Evolutionary conservation across 495 filamentous ascomycete genomes (phyloP).

Genomic region (Friedmanniomyces simplex): DNA sequence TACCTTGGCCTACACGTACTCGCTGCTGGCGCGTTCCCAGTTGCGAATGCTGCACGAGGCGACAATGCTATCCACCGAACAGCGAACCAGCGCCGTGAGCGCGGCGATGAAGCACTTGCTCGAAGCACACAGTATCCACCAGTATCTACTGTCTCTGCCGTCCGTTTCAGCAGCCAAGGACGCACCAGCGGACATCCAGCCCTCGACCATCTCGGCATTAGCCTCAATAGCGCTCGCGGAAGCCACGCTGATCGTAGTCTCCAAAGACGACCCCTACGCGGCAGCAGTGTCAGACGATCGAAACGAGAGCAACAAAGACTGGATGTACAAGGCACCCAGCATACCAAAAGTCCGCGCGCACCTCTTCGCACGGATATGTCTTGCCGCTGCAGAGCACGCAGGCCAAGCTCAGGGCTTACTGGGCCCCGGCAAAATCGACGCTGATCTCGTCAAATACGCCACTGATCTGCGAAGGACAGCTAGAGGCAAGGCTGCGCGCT

Average conservation of each 20-base stretch:
- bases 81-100: slow-evolving; percentile 57
- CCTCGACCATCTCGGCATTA: slow-evolving; percentile 57
- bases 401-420: slow-evolving; percentile 48
- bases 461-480: slow-evolving; percentile 64
- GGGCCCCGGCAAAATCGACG: slow-evolving; percentile 42
- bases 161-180: slow-evolving; percentile 4
- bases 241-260: slow-evolving; percentile 76
- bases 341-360: slow-evolving; percentile 81
- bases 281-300: slow-evolving; percentile 62
- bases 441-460: slow-evolving; percentile 56
- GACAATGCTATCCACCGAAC: slow-evolving; percentile 50
- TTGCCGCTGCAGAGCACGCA: slow-evolving; percentile 64
- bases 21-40: slow-evolving; percentile 43
- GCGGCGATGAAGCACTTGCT: slow-evolving; percentile 70
- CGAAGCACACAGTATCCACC: slow-evolving; percentile 66
- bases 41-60: slow-evolving; percentile 46
- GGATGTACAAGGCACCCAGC: slow-evolving; percentile 82
- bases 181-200: slow-evolving; percentile 47
- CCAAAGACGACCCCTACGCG: slow-evolving; percentile 91
- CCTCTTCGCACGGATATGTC: slow-evolving; percentile 75
- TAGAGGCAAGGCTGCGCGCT: slow-evolving; percentile 73
- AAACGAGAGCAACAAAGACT: slow-evolving; percentile 71
- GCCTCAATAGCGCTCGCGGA: slow-evolving; percentile 68
- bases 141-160: slow-evolving; percentile 40
- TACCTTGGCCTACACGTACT: slow-evolving; percentile 63